These are phyloP conservation scores for Fusarium avenaceum DNA, from an alignment of 2,329 filamentous ascomycete species.

Conservation along the genomic window DNA sequence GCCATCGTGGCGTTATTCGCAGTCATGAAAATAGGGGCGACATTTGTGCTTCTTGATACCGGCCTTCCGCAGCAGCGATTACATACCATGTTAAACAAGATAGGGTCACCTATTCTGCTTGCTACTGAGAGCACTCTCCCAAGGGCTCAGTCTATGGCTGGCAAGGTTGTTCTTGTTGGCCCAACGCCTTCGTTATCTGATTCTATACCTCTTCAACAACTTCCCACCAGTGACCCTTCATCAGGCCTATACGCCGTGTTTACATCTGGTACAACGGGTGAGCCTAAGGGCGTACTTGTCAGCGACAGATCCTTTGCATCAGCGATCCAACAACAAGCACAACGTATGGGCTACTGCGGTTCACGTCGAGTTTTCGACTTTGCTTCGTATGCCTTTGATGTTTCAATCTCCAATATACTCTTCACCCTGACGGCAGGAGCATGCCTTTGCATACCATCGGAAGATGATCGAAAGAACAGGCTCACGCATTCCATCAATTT, in stretches of 20 bases:
- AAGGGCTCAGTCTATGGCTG: not conserved
- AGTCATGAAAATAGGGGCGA: not conserved
- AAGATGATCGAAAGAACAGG: conserved; percentile 1
- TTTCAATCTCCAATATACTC: not conserved
- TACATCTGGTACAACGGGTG: not conserved
- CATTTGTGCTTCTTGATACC: not conserved
- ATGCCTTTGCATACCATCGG: not conserved
- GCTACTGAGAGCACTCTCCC: not conserved
- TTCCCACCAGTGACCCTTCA: not conserved
- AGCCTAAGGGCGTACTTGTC: not conserved
- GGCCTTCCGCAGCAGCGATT: not conserved
- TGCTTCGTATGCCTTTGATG: conserved; percentile 1
- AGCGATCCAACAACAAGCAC: not conserved
- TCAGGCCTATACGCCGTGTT: not conserved
- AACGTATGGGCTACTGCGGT: not conserved
- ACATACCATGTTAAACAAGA: not conserved
- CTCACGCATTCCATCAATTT: not conserved
- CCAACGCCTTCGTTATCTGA: not conserved
- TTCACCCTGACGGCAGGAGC: not conserved
- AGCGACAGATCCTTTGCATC: not conserved
- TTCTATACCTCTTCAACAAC: not conserved
- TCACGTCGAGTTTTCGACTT: not conserved
- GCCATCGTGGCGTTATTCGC: not conserved
- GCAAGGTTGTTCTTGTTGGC: not conserved
- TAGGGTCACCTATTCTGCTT: not conserved